Evolutionary conservation across 192 early-diverging fungal species (phyloP), one percentile per base, ranked within the genome.

Genomic region (Tieghemiomyces parasiticus): DNA sequence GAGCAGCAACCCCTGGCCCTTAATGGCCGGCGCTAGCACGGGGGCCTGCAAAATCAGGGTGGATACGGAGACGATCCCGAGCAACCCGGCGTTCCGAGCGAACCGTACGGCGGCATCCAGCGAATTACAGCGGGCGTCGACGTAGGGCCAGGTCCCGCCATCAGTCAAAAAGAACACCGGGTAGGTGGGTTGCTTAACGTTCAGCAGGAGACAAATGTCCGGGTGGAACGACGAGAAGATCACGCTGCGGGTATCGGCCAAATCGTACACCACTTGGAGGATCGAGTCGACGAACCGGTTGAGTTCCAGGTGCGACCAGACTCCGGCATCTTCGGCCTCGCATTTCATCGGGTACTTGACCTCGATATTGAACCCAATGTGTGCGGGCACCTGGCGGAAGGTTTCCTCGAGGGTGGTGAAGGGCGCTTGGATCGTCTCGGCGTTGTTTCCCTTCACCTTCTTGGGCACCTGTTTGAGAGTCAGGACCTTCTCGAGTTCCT

Each of bases 221-320:
- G 94, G 88, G 65, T 94, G 88, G 67, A 97, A 97, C 20, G 86
- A 86, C 0, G 92, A 92, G 71, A 97, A 95, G 55, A 92, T 84
- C 33, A 97, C 82, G 16, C 82, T 79, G 4, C 94, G 80, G 34
- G 76, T 58, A 60, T 56, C 69, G 26, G 78, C 78, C 32, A 75
- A 59, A 12, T 79, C 69, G 61, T 86, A 87, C 22, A 92, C 81
- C 45, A 85, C 81, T 6, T 89, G 65, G 9, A 97, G 71, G 38
- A 97, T 91, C 14, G 77, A 70, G 63, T 97, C 92, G 3, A 90
- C 82, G 68, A 87, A 97, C 20, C 76, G 63, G 65, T 97, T 95
- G 61, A 89, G 70, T 62, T 95, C 94, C 33, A 83, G 80, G 56
- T 79, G 78, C 16, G 75, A 63, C 14, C 67, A 78, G 16, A 97